Evolutionary conservation across 1,139 yeast genomes (phyloP).

Genomic region (Scheffersomyces titani): DNA sequence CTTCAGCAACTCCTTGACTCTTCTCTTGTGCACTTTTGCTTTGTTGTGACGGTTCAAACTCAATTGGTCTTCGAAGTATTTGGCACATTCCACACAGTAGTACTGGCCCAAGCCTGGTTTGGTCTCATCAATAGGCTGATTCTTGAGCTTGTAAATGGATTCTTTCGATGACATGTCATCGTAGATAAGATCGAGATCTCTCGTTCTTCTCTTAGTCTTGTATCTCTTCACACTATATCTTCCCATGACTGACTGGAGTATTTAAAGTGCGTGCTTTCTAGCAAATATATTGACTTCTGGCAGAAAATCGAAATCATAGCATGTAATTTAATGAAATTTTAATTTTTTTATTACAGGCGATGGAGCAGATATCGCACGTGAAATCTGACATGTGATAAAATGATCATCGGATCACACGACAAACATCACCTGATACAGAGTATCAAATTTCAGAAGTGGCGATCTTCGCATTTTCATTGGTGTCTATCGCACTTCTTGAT

Average conservation of each 20-base stretch:
- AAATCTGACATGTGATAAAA: background rate
- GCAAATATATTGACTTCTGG: background rate
- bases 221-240: slow-evolving; percentile 75
- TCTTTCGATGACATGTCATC: slow-evolving; percentile 69
- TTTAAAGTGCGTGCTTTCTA: background rate
- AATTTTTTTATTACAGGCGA: background rate
- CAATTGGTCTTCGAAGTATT: slow-evolving; percentile 77
- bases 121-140: slow-evolving; percentile 86
- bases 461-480: background rate
- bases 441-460: too few species aligned
- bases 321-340: background rate
- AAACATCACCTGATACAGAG: background rate
- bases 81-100: slow-evolving; percentile 93
- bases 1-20: slow-evolving; percentile 71
- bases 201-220: slow-evolving; percentile 79
- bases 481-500: background rate
- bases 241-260: slow-evolving; percentile 55
- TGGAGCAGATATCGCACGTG: background rate
- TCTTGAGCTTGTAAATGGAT: slow-evolving; percentile 61
- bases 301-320: background rate
- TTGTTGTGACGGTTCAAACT: slow-evolving; percentile 74
- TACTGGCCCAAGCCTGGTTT: slow-evolving; percentile 94
- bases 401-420: background rate
- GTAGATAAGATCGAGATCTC: slow-evolving; percentile 83
- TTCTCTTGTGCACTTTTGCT: slow-evolving; percentile 81